These are phyloP conservation scores for Phytophthora hibernalis DNA, from an alignment of 352 stramenopile genomes.

Conservation along the genomic window DNA sequence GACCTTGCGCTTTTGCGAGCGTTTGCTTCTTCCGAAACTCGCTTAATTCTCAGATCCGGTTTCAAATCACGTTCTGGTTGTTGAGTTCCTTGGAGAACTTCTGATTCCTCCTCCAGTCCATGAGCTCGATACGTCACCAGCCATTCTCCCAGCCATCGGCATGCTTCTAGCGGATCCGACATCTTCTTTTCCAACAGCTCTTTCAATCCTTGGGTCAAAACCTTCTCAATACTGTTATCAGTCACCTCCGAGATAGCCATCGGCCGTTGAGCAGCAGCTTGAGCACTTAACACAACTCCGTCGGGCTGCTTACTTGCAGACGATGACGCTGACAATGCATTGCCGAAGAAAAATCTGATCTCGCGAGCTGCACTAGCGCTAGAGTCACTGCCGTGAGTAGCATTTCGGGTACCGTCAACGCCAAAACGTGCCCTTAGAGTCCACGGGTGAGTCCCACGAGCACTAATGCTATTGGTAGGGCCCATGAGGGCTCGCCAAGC, in stretches of 20 bases:
- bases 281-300: background rate
- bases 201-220: conserved; percentile 50
- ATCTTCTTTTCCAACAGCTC: conserved; percentile 40
- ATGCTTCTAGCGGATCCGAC: conserved; percentile 46
- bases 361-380: conserved; percentile 64
- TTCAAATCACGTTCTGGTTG: background rate
- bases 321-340: conserved; percentile 22
- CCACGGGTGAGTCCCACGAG: conserved; percentile 54
- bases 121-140: conserved; percentile 39
- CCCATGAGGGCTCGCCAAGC: conserved; percentile 80
- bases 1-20: conserved; percentile 14
- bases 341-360: conserved; percentile 82
- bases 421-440: conserved; percentile 81
- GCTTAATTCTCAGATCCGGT: background rate
- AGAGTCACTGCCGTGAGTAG: conserved; percentile 84
- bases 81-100: background rate
- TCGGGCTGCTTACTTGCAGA: background rate
- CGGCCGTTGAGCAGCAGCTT: conserved; percentile 21
- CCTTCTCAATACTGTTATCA: conserved; percentile 36
- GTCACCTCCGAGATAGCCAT: conserved; percentile 3
- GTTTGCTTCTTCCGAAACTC: background rate
- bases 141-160: conserved; percentile 62
- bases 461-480: conserved; percentile 71
- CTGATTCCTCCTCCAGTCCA: conserved; percentile 22
- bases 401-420: conserved; percentile 79